Evolutionary conservation across 345 rosid species (phyloP).

Genomic region (Eucalyptus marginata): DNA sequence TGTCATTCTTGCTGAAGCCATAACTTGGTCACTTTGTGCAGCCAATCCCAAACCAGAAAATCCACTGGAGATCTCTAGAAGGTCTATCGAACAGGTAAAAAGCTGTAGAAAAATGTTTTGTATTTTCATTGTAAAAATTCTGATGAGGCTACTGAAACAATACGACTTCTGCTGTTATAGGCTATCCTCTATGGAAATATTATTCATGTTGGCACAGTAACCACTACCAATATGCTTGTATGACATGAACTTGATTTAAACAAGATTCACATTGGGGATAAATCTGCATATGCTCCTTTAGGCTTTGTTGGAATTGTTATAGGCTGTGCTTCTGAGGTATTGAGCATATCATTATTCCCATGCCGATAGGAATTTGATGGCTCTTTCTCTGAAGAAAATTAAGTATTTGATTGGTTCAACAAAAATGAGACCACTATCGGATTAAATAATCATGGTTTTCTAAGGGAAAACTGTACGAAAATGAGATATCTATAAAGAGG

Average conservation of each 20-base stretch:
- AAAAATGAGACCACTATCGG: not conserved
- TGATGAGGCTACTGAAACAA: not conserved
- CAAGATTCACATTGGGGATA: not conserved
- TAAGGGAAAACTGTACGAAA: not conserved
- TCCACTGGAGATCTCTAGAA: not conserved
- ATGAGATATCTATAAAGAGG: not conserved
- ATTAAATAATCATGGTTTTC: not conserved
- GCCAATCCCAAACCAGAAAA: slow-evolving; percentile 60
- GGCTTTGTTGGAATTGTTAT: not conserved
- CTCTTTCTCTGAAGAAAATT: not conserved
- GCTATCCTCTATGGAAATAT: not conserved
- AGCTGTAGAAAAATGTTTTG: not conserved
- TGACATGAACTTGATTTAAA: not conserved
- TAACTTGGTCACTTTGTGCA: slow-evolving; percentile 9
- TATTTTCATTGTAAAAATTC: not conserved
- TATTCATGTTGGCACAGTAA: not conserved
- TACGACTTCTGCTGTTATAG: not conserved
- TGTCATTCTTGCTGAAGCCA: not conserved
- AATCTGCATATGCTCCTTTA: not conserved
- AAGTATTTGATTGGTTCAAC: not conserved
- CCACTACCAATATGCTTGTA: not conserved
- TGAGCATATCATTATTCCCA: not conserved
- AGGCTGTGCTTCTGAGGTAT: not conserved
- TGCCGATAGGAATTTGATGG: not conserved
- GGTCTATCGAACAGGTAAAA: not conserved